Percentiles rank a stretch among this genome's conserved stretches.
Evolutionary conservation across 345 rosid genomes (phyloP).

Genomic region (Rhizophora apiculata): DNA sequence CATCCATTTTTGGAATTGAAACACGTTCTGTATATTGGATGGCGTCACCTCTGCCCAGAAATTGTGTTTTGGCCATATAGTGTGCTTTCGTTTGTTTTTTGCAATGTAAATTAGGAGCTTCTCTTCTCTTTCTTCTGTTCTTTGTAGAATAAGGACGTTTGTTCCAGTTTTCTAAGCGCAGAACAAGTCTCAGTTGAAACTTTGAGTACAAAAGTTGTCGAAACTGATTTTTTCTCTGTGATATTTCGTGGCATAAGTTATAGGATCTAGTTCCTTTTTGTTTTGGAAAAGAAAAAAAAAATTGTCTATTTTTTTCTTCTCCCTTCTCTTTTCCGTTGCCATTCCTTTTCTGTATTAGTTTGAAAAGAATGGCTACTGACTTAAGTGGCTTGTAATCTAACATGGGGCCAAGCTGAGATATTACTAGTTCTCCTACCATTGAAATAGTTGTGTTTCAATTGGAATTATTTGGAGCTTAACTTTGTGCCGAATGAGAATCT

Average conservation of each 20-base stretch:
- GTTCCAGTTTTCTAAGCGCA: slow-evolving; percentile 21
- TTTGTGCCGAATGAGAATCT: neutral
- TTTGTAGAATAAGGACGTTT: neutral
- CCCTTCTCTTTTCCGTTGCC: neutral
- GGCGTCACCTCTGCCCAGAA: too few species aligned
- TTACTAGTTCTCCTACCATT: slow-evolving; percentile 25
- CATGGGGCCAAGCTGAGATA: slow-evolving; percentile 23
- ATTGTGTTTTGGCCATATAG: too few species aligned
- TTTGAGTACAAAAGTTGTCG: neutral
- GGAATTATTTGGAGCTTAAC: neutral
- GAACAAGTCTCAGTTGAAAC: slow-evolving; percentile 12
- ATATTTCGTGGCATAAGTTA: slow-evolving; percentile 9
- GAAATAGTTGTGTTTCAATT: slow-evolving; percentile 14
- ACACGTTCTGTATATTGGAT: neutral
- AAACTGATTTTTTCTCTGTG: slow-evolving; percentile 7
- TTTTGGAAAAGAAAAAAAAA: neutral
- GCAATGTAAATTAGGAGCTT: too few species aligned
- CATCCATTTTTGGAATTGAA: neutral
- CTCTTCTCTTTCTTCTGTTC: neutral
- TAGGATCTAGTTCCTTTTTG: slow-evolving; percentile 8
- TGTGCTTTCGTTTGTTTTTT: too few species aligned
- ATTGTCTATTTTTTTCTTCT: neutral
- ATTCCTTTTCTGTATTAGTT: neutral
- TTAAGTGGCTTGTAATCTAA: slow-evolving; percentile 14
- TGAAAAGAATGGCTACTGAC: slow-evolving; percentile 14